Conservation (phyloP, 495 filamentous ascomycete species). For the Talaromyces proteolyticus region DNA sequence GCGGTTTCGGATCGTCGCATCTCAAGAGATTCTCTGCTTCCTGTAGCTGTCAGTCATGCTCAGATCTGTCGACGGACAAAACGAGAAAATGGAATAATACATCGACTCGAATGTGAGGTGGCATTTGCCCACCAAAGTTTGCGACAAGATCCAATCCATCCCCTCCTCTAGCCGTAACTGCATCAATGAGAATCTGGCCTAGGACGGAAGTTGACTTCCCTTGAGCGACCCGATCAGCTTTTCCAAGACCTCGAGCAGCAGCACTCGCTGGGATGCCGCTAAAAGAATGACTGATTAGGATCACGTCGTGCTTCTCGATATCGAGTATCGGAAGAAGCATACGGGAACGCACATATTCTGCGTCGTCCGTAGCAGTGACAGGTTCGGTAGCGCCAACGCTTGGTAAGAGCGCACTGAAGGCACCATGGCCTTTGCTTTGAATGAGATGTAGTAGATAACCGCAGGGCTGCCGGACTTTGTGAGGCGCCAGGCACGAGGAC, state of each 20-base stretch:
- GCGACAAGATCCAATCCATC: conserved; percentile 12
- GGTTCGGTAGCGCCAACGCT: conserved; percentile 18
- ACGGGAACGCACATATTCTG: conserved; percentile 13
- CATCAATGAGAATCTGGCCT: conserved; percentile 21
- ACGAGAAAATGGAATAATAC: conserved; percentile 3
- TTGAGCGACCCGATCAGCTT: conserved; percentile 9
- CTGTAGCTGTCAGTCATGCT: neutral
- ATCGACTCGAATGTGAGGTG: conserved; percentile 10
- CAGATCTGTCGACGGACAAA: neutral
- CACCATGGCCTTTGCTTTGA: conserved; percentile 11
- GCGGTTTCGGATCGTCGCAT: conserved; percentile 12
- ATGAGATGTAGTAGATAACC: conserved; percentile 15
- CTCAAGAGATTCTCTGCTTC: conserved; percentile 8
- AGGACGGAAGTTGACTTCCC: conserved; percentile 18
- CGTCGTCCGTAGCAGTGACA: conserved; percentile 8
- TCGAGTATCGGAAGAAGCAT: conserved; percentile 14
- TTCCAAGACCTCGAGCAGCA: conserved; percentile 15
- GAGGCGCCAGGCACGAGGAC: conserved; percentile 24
- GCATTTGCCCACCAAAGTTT: conserved; percentile 9
- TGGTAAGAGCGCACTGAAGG: conserved; percentile 12
- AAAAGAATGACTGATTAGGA: conserved; percentile 26
- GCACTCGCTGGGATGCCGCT: conserved; percentile 21
- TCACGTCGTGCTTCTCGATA: conserved; percentile 17
- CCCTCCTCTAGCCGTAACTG: conserved; percentile 13
- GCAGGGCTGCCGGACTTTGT: conserved; percentile 14